Conservation (phyloP, 352 stramenopile species). For the Thalassiosira pacifica region DNA sequence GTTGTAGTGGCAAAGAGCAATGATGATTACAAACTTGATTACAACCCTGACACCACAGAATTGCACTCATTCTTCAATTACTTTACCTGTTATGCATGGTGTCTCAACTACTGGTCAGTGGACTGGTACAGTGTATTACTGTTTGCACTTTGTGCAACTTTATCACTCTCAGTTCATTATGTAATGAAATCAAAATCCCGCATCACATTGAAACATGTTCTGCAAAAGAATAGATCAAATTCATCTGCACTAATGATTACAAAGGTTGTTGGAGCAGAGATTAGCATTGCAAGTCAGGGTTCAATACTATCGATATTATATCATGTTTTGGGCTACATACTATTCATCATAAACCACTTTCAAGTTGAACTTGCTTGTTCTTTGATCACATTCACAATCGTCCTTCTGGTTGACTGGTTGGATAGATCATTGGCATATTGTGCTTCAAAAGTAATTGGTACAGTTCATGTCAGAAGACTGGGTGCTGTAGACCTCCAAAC, state of each 20-base stretch:
- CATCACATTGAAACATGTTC: background rate
- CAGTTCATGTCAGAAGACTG: background rate
- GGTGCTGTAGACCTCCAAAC: background rate
- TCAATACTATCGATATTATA: too few relatives aligned
- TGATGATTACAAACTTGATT: too few relatives aligned
- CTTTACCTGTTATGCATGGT: background rate
- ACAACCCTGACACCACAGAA: background rate
- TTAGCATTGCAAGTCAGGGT: slow-evolving; percentile 6
- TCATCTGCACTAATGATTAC: too few relatives aligned
- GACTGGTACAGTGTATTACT: slow-evolving; percentile 1
- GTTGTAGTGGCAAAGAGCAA: too few relatives aligned
- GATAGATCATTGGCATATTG: too few relatives aligned
- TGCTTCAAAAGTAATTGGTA: background rate
- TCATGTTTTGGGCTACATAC: too few relatives aligned
- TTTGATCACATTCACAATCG: too few relatives aligned
- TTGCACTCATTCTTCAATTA: background rate
- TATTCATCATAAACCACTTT: too few relatives aligned
- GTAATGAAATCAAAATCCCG: background rate
- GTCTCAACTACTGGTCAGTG: background rate
- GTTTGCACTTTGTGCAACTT: background rate
- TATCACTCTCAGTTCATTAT: background rate
- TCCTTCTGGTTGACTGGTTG: too few relatives aligned
- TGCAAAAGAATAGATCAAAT: background rate
- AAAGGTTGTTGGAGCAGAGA: too few relatives aligned
- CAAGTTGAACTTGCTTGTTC: too few relatives aligned